Base-by-base conservation (phyloP, 1,284 basidiomycete genomes). In the Leccinum fuscescens region DNA sequence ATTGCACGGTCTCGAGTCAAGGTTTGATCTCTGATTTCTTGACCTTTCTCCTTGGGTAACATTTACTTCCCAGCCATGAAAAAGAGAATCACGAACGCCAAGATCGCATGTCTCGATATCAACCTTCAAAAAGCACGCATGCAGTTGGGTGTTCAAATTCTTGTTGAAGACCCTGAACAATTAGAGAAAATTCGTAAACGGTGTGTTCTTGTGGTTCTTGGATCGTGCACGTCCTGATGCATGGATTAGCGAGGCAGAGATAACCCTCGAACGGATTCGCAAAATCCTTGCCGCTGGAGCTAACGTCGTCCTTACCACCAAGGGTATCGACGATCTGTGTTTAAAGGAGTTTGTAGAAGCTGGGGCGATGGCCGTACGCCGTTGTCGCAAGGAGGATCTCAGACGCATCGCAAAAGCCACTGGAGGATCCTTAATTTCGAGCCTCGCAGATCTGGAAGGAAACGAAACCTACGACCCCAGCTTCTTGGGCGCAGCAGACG, bases 271-370 rank as follows among this genome's bases (percentile, higher is more conserved):
- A 78, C 86, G 96, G 56, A 92, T 99, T 65, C 88, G 94, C 68
- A 99, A 98, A 82, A 97, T 99, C 69, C 82, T 99, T 52, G 95
- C 90, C 12, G 83, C 96, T 5, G 97, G 97, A 56, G 97, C 97
- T 49, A 99, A 99, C 71, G 97, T 99, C 63, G 88, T 99, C 52
- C 80, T 99, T 59, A 99, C 97, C 27, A 99, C 97, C 39, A 99
- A 99, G 77, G 97, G 97, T 55, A 99, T 99, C 68, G 97, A 99
- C 72, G 97, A 99, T 73, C 82, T 99, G 33, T 97, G 95, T 75
- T 80, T 99, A 69, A 99, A 99, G 76, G 97, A 99, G 79, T 99
- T 99, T 71, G 94, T 99, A 59, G 97, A 99, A 79, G 96, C 95
- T 14, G 97, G 97, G 48, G 97, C 96, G 0, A 99, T 99, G 92